Evolutionary conservation across 257 asterid species (phyloP).

Genomic region (Cynanchum wilfordii): DNA sequence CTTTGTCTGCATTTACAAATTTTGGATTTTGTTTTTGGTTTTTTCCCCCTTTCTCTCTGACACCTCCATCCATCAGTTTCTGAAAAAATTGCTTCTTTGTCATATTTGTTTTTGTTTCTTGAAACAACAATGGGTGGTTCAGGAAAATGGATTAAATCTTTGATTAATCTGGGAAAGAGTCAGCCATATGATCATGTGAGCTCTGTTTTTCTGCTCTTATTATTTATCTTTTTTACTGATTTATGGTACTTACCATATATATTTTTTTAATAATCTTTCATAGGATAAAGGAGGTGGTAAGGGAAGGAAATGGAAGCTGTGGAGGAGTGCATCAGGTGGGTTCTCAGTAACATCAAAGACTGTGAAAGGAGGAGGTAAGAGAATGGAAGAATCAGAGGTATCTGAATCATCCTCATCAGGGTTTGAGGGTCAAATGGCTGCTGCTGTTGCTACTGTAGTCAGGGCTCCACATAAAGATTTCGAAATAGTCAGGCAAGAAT

Average conservation of each 20-base stretch:
- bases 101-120: background rate
- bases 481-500: conserved; percentile 57
- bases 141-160: conserved; percentile 83
- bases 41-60: background rate
- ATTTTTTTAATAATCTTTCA: conserved; percentile 10
- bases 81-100: background rate
- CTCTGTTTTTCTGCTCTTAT: background rate
- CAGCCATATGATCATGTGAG: conserved; percentile 43
- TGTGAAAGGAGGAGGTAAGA: conserved; percentile 40
- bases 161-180: conserved; percentile 51
- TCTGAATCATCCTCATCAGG: conserved; percentile 23
- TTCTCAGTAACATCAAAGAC: conserved; percentile 33
- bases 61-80: too few species aligned
- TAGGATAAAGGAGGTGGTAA: conserved; percentile 54
- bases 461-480: conserved; percentile 82
- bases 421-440: conserved; percentile 47
- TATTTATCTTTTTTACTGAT: background rate
- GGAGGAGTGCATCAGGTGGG: conserved; percentile 86
- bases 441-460: conserved; percentile 69
- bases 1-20: background rate
- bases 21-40: background rate
- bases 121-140: conserved; percentile 64
- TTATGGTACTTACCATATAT: background rate
- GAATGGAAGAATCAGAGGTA: conserved; percentile 42
- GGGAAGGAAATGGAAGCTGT: conserved; percentile 78